Conservation (phyloP, 2,329 filamentous ascomycete species). For the Leptosphaerulina australis region DNA sequence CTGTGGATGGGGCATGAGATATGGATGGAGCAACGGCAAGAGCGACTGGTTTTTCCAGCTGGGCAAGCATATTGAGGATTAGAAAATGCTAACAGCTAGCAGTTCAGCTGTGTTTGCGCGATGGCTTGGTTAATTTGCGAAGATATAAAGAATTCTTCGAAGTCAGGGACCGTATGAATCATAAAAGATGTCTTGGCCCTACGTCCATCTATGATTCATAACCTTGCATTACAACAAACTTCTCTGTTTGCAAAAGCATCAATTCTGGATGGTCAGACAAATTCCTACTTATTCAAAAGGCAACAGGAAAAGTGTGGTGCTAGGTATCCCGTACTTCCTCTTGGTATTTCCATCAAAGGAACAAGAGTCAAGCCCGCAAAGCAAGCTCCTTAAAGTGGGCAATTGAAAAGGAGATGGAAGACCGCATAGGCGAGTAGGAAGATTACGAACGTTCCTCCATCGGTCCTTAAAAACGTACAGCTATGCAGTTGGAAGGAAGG, state of each 20-base stretch:
- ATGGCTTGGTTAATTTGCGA: slow-evolving; percentile 7
- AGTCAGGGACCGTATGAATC: neutral
- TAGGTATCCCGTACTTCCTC: slow-evolving; percentile 21
- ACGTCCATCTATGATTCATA: neutral
- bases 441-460: slow-evolving; percentile 29
- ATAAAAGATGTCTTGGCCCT: neutral
- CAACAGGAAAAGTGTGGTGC: slow-evolving; percentile 11
- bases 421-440: neutral
- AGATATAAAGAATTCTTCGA: slow-evolving; percentile 7
- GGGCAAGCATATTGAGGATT: neutral
- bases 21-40: neutral
- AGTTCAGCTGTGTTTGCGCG: slow-evolving; percentile 12
- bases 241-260: neutral
- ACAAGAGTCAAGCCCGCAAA: slow-evolving; percentile 11
- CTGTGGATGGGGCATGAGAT: neutral
- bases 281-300: slow-evolving; percentile 8
- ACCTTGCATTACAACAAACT: slow-evolving; percentile 7
- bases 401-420: slow-evolving; percentile 20
- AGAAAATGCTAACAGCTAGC: neutral
- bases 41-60: slow-evolving; percentile 3
- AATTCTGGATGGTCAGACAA: neutral
- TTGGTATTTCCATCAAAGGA: slow-evolving; percentile 5
- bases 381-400: slow-evolving; percentile 19
- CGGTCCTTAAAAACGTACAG: slow-evolving; percentile 21
- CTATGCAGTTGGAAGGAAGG: slow-evolving; percentile 10